A percentile compares a stretch with the other conserved stretches of the same genome.
Conservation (phyloP, 306 rosid species). For the Corylus americana region DNA sequence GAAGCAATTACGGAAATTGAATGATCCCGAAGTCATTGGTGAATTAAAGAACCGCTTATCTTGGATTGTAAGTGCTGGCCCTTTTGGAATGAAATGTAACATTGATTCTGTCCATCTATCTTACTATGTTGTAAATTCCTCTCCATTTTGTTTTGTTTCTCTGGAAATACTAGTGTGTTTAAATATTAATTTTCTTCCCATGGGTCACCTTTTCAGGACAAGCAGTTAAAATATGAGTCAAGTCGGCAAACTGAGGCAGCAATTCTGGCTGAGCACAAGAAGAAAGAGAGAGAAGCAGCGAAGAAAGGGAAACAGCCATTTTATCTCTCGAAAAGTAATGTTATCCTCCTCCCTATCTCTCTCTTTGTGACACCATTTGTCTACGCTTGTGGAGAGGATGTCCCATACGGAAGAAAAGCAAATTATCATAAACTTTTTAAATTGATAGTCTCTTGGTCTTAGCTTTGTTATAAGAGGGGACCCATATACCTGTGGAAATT, state of each 20-base stretch:
- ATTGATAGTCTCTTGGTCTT: not conserved
- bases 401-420: conserved; percentile 6
- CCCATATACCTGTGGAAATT: not conserved
- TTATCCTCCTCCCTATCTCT: not conserved
- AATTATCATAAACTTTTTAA: not conserved
- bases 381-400: not conserved
- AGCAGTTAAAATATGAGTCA: conserved; percentile 54
- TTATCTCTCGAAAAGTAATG: conserved; percentile 64
- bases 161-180: not conserved
- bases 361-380: conserved; percentile 8
- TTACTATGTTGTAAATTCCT: not conserved
- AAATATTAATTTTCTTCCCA: not conserved
- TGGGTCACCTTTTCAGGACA: conserved; percentile 52
- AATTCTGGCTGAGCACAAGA: conserved; percentile 69
- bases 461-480: conserved; percentile 2
- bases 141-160: conserved; percentile 20
- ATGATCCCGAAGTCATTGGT: conserved; percentile 49
- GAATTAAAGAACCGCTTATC: conserved; percentile 51
- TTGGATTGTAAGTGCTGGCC: conserved; percentile 59
- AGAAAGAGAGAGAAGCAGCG: conserved; percentile 74
- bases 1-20: conserved; percentile 51
- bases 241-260: conserved; percentile 41
- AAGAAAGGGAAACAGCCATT: conserved; percentile 75
- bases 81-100: conserved; percentile 4
- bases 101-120: not conserved